Evolutionary conservation across 257 asterid genomes (phyloP).

Genomic region (Eucommia ulmoides): DNA sequence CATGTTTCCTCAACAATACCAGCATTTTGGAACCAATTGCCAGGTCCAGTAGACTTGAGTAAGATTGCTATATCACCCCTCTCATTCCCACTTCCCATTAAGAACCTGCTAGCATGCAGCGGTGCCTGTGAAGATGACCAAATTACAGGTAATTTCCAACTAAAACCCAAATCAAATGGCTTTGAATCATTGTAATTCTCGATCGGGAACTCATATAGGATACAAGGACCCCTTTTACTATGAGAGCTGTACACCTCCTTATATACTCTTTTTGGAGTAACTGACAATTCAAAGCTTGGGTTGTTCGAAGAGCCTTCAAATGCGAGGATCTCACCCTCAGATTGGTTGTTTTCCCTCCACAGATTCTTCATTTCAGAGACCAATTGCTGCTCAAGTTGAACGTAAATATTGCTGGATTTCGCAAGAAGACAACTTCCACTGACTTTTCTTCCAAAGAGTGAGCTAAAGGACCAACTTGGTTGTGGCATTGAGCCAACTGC

Average conservation of each 20-base stretch:
- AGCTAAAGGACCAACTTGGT: conserved; percentile 82
- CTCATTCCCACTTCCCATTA: conserved; percentile 94
- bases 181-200: conserved; percentile 39
- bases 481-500: conserved; percentile 32
- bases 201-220: conserved; percentile 50
- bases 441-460: conserved; percentile 77
- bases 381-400: conserved; percentile 58
- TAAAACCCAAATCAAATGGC: conserved; percentile 66
- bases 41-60: conserved; percentile 36
- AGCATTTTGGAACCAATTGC: conserved; percentile 18
- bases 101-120: conserved; percentile 61
- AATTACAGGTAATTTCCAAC: conserved; percentile 65
- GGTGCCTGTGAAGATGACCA: conserved; percentile 89
- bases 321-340: conserved; percentile 17
- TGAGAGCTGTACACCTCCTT: conserved; percentile 31
- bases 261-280: conserved; percentile 50
- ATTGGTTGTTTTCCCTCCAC: conserved; percentile 12
- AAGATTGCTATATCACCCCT: conserved; percentile 92
- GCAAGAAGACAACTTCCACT: conserved; percentile 65
- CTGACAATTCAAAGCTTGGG: conserved; percentile 50
- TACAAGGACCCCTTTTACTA: conserved; percentile 30
- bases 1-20: conserved; percentile 29
- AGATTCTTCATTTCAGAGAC: conserved; percentile 36
- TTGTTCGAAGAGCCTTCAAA: conserved; percentile 20
- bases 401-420: conserved; percentile 58